These are phyloP conservation scores for Chlorella sp. DNA, from an alignment of 139 green algal genomes.

Conservation along the genomic window DNA sequence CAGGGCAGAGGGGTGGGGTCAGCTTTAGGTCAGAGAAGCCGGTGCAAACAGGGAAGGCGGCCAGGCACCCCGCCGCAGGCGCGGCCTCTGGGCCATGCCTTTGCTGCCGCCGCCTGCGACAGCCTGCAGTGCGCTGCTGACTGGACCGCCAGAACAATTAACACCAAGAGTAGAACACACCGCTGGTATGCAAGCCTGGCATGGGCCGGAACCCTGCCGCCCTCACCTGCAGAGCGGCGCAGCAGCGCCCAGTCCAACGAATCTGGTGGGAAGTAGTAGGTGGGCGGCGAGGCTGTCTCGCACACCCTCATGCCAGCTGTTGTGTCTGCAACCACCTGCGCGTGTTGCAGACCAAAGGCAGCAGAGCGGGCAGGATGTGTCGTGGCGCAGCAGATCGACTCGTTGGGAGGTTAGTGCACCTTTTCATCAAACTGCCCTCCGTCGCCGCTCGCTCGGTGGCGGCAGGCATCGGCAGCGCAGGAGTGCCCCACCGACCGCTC, in stretches of 20 bases:
- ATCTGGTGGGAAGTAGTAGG: conserved; percentile 47
- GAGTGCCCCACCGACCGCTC: not conserved
- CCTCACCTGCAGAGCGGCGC: not conserved
- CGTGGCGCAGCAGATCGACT: too few species aligned
- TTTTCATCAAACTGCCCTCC: too few species aligned
- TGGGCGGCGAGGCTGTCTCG: conserved; percentile 13
- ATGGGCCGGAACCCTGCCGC: not conserved
- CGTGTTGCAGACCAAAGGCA: too few species aligned
- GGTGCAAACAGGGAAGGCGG: not conserved
- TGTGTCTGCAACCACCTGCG: not conserved
- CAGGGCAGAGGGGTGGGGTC: not conserved
- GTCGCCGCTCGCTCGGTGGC: too few species aligned
- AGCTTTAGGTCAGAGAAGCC: too few species aligned
- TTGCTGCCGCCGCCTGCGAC: too few species aligned
- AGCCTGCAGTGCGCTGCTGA: too few species aligned
- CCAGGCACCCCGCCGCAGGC: not conserved
- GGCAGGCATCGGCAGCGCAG: too few species aligned
- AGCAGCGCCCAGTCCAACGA: conserved; percentile 23
- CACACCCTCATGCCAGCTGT: not conserved
- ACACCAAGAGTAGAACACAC: not conserved
- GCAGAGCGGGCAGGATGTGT: too few species aligned
- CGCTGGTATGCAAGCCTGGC: not conserved
- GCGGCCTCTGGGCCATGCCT: too few species aligned
- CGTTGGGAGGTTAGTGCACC: too few species aligned
- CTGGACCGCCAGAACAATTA: too few species aligned